phyloP scores from a whole-genome alignment of 1,139 yeast genomes.

The Zygosaccharomyces sapae region DNA sequence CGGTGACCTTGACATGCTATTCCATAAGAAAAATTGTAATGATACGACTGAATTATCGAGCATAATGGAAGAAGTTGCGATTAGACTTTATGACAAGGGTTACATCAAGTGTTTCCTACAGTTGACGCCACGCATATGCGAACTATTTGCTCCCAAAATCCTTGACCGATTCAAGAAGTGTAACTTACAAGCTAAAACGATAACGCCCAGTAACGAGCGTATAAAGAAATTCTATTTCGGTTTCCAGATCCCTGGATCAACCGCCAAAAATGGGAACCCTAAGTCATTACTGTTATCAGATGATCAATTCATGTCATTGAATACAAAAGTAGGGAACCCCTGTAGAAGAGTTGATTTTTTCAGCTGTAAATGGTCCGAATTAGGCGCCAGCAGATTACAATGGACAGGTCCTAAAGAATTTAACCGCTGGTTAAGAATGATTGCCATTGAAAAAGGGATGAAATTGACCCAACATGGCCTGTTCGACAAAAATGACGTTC shows the following conservation, averaged over 20 bases:
- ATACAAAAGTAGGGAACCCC: conserved; percentile 22
- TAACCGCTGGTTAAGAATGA: conserved; percentile 47
- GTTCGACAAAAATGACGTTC: conserved; percentile 29
- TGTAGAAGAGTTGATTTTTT: conserved; percentile 59
- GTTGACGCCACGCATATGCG: conserved; percentile 19
- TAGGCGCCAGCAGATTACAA: conserved; percentile 53
- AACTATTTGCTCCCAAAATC: conserved; percentile 16
- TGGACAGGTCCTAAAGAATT: conserved; percentile 57
- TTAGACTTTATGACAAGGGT: conserved; percentile 28
- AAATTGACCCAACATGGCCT: conserved; percentile 50
- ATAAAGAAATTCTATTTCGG: conserved; percentile 38
- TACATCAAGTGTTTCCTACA: conserved; percentile 34
- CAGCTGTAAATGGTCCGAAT: conserved; percentile 46
- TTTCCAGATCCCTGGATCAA: conserved; percentile 23
- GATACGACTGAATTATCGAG: conserved; percentile 31
- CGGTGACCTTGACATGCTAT: conserved; percentile 57
- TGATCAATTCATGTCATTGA: conserved; percentile 27
- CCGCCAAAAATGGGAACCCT: conserved; percentile 19
- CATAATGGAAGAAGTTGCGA: conserved; percentile 35
- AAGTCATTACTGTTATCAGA: conserved; percentile 15
- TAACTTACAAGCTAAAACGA: conserved; percentile 8
- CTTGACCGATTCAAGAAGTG: conserved; percentile 14
- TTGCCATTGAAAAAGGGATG: conserved; percentile 46
- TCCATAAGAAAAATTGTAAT: conserved; percentile 42
- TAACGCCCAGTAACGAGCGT: conserved; percentile 14